Percentiles rank a stretch among this genome's conserved stretches.
phyloP scores from a whole-genome alignment of 768 basidiomycete species.

The Tulasnella sp. region DNA sequence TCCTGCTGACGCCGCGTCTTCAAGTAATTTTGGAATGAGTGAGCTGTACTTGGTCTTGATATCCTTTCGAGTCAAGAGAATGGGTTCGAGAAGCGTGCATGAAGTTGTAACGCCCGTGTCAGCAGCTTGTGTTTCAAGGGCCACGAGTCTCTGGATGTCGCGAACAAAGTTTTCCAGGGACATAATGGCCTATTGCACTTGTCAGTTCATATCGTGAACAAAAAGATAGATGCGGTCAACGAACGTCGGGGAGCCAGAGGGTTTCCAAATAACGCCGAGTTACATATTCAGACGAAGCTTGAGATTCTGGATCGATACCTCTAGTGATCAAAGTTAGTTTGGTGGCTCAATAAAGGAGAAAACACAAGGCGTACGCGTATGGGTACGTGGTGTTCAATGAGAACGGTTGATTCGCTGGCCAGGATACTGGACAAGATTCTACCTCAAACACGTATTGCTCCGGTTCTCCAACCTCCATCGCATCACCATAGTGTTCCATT shows the following conservation, averaged over 20 bases:
- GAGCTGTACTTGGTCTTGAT: neutral
- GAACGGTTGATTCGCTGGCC: too few species aligned
- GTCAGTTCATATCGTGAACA: neutral
- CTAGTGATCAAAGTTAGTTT: neutral
- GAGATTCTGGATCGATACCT: slow-evolving; percentile 12
- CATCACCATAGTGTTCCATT: too few species aligned
- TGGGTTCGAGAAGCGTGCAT: neutral
- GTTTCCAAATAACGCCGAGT: slow-evolving; percentile 4
- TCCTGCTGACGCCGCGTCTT: neutral
- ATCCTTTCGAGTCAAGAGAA: neutral
- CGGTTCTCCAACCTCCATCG: too few species aligned
- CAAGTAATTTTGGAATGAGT: neutral
- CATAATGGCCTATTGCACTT: neutral
- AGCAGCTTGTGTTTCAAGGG: neutral
- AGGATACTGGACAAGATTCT: too few species aligned
- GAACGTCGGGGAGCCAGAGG: slow-evolving; percentile 8
- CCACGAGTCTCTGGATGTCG: neutral
- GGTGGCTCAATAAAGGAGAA: too few species aligned
- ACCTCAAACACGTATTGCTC: too few species aligned
- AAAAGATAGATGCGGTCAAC: neutral
- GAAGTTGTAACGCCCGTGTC: neutral
- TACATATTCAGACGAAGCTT: slow-evolving; percentile 5
- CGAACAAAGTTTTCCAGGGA: neutral
- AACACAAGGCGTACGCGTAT: too few species aligned
- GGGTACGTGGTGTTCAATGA: too few species aligned